Base-by-base conservation (phyloP, 495 filamentous ascomycete genomes). In the Neurospora hispaniola region DNA sequence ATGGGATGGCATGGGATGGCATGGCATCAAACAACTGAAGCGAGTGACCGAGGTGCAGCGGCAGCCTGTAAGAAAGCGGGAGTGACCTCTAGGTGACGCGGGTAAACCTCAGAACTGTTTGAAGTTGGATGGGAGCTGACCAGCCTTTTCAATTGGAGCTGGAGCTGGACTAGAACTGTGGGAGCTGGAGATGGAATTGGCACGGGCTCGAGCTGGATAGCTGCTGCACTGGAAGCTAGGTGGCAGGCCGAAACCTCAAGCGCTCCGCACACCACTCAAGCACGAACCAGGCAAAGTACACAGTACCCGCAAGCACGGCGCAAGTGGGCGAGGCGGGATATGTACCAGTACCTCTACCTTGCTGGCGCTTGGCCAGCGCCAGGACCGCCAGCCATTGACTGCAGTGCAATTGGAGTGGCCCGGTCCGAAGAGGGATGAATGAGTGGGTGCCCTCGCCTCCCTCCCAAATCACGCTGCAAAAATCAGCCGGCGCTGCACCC, bases 401-500 rank as follows among this genome's bases (percentile, higher is more conserved):
- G 48, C 48, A 62, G 54, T 18, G 54, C 54, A 62, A 62, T 66
- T 66, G 54, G 68, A 71, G 54, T 44, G 71, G 77, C 54, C 70
- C 59, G 71, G 72, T 40, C 69, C 62, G 71, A 62, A 66, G 54
- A 44, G 69, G 40, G 70, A 69, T 42, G 62, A 71, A 71, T 73
- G 73, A 74, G 75, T 74, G 77, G 54, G 72, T 73, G 71, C 71
- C 69, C 54, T 73, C 69, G 73, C 73, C 73, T 68, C 76, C 74
- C 48, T 41, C 72, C 71, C 71, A 75, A 80, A 79, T 77, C 74
- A 74, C 74, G 73, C 73, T 71, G 75, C 75, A 78, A 77, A 80
- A 79, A 80, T 79, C 77, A 80, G 76, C 77, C 78, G 78, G 75
- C 75, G 74, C 73, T 75, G 75, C 78, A 75, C 72, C 76, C 42